Evolutionary conservation across 805 yeast genomes (phyloP).

Genomic region (Priceomyces haplophilus): DNA sequence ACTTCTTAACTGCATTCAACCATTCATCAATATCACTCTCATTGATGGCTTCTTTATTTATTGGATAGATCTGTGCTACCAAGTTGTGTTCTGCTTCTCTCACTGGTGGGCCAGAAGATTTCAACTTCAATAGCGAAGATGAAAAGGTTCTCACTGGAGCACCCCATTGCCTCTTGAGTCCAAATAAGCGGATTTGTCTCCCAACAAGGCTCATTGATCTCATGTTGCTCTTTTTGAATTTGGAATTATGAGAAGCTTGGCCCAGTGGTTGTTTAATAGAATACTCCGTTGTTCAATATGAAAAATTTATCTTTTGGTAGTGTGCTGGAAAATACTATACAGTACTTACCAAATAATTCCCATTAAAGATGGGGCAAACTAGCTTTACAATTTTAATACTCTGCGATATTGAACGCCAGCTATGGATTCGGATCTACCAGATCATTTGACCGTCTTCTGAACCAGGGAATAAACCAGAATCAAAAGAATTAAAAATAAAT

Average conservation of each 20-base stretch:
- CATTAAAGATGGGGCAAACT: neutral
- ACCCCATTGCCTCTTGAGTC: neutral
- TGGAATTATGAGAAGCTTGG: neutral
- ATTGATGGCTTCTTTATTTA: slow-evolving; percentile 33
- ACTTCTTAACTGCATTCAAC: slow-evolving; percentile 42
- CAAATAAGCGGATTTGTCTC: neutral
- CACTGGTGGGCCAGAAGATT: slow-evolving; percentile 1
- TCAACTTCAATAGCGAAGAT: neutral
- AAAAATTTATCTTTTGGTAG: neutral
- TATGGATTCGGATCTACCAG: no score
- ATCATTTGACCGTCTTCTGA: no score
- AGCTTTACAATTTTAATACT: neutral
- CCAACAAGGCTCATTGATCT: neutral
- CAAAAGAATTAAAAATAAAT: no score
- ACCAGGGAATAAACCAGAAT: no score
- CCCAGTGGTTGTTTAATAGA: neutral
- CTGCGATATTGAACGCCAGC: no score
- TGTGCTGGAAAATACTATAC: neutral
- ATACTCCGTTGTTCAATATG: neutral
- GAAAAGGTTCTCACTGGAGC: neutral
- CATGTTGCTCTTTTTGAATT: slow-evolving; percentile 1
- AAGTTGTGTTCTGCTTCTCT: slow-evolving; percentile 13
- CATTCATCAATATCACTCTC: slow-evolving; percentile 46
- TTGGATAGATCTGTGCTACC: slow-evolving; percentile 37
- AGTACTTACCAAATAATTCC: no score